Evolutionary conservation across 441 rosid species (phyloP).

Genomic region (Populus hybrid): DNA sequence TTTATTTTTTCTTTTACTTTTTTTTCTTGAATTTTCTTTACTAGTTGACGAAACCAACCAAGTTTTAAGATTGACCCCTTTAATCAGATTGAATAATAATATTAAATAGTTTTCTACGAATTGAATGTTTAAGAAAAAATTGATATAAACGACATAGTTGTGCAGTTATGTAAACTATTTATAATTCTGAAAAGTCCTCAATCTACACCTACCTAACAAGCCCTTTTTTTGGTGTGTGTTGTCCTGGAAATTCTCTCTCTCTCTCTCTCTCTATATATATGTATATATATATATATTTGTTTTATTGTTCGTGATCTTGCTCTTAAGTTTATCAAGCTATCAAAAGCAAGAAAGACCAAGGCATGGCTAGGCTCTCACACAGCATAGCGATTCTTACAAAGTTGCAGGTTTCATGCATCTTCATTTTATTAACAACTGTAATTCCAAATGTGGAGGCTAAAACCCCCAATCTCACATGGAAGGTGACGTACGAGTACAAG

Average conservation of each 20-base stretch:
- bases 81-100: not conserved
- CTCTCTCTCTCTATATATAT: too few relatives aligned
- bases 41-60: not conserved
- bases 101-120: not conserved
- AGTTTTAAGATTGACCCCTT: too few relatives aligned
- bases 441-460: not conserved
- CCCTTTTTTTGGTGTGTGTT: too few relatives aligned
- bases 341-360: not conserved
- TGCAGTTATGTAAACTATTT: too few relatives aligned
- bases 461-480: slow-evolving; percentile 28
- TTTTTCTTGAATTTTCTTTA: not conserved
- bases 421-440: not conserved
- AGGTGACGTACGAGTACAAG: slow-evolving; percentile 43
- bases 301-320: not conserved
- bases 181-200: too few relatives aligned
- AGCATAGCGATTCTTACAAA: not conserved
- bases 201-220: too few relatives aligned
- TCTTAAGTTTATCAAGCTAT: not conserved
- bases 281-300: too few relatives aligned
- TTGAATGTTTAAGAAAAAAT: not conserved
- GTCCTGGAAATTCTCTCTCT: too few relatives aligned
- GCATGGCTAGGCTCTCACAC: not conserved
- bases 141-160: not conserved
- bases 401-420: not conserved
- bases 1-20: too few relatives aligned